Evolutionary conservation across 495 filamentous ascomycete species (phyloP).

Genomic region (Eremomyces bilateralis): DNA sequence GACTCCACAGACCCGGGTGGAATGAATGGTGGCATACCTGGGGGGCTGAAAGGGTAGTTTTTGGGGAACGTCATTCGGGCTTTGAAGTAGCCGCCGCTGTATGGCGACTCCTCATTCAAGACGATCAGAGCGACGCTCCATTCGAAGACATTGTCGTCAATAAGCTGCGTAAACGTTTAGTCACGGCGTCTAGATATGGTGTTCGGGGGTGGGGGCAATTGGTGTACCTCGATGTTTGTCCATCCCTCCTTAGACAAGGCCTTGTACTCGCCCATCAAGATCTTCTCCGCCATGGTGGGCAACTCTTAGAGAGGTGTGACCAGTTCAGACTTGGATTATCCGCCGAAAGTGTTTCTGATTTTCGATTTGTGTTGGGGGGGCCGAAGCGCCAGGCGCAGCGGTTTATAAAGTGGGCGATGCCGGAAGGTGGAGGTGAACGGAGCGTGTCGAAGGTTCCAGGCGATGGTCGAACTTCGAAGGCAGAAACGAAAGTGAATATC

Average conservation of each 20-base stretch:
- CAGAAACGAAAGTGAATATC: too few species aligned
- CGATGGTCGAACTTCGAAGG: too few species aligned
- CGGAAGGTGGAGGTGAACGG: too few species aligned
- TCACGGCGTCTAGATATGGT: too few species aligned
- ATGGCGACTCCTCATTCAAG: constrained; percentile 73
- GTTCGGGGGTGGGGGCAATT: too few species aligned
- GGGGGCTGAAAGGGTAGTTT: constrained; percentile 84
- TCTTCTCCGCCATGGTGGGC: constrained; percentile 42
- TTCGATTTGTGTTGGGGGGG: too few species aligned
- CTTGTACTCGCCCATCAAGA: constrained; percentile 80
- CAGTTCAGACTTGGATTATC: too few species aligned
- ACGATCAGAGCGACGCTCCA: constrained; percentile 83
- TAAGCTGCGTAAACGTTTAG: constrained; percentile 23
- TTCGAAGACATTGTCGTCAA: constrained; percentile 53
- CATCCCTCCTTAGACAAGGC: constrained; percentile 67
- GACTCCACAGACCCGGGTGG: not conserved
- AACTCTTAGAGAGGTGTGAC: too few species aligned
- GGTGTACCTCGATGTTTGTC: constrained; percentile 65
- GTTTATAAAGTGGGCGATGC: too few species aligned
- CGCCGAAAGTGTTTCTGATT: too few species aligned
- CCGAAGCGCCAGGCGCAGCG: too few species aligned
- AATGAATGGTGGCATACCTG: constrained; percentile 22
- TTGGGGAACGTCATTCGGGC: constrained; percentile 69
- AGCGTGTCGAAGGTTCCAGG: too few species aligned
- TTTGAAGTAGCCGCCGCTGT: constrained; percentile 84